Evolutionary conservation across 495 filamentous ascomycete genomes (phyloP), one percentile per base, ranked within the genome.

Genomic region (Penicillium turbatum): DNA sequence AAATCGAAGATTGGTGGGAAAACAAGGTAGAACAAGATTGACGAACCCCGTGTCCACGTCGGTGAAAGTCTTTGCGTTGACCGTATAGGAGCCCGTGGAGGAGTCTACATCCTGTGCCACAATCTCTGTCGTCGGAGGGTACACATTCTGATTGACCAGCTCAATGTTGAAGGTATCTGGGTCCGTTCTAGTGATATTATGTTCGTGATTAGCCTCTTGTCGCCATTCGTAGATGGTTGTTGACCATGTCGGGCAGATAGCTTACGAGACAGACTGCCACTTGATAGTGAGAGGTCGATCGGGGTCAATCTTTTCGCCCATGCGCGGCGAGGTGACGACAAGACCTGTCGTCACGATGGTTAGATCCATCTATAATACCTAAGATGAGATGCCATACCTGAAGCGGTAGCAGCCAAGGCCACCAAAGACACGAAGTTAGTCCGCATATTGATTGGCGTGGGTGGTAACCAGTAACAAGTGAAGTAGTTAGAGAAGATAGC

Each of bases 111-210:
- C 55, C 9, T 56, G 47, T 8, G 67, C 69, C 37, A 77, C 69
- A 5, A 74, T 69, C 38, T 74, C 68, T 16, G 73, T 62, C 1
- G 78, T 56, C 0, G 60, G 59, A 4, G 70, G 70, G 35, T 72
- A 71, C 35, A 61, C 56, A 49, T 68, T 58, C 21, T 69, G 53
- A 41, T 72, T 72, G 42, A 72, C 68, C 6, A 72, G 53, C n/a
- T 68, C 54, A 32, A 72, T 68, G 46, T 54, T 54, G 49, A 72
- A 70, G 5, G 59, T 64, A 2, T 54, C 37, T 3, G 70, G 70
- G n/a, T 72, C 70, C 40, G 68, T 70, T 27, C 68, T 72, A 46
- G 16, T 44, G 5, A n/a, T 12, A 30, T 38, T 27, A 6, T 6
- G 12, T 38, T 50, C 31, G 27, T n/a, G 8, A 42, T 45, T 35